Percentiles rank a stretch among this genome's conserved stretches.
phyloP scores from a whole-genome alignment of 305 asterid genomes.

The Ajuga reptans region DNA sequence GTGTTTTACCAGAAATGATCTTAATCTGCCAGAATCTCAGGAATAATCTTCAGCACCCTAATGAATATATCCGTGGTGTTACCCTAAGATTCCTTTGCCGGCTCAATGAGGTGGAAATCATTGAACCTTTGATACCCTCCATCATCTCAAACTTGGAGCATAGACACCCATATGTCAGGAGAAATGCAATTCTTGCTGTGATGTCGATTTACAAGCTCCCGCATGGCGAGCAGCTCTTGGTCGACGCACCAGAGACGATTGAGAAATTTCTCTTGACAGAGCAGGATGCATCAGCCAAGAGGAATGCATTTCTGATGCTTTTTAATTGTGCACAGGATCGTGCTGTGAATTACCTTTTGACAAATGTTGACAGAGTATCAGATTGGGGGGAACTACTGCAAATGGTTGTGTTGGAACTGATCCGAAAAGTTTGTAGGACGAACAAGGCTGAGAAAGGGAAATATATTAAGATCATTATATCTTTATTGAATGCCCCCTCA shows the following conservation, averaged over 20 bases:
- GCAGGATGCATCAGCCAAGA: constrained; percentile 88
- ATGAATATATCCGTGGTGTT: constrained; percentile 93
- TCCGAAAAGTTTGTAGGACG: constrained; percentile 86
- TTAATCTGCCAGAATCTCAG: constrained; percentile 85
- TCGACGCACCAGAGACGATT: constrained; percentile 95
- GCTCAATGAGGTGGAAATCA: constrained; percentile 74
- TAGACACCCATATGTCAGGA: constrained; percentile 75
- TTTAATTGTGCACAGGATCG: constrained; percentile 88
- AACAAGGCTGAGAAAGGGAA: constrained; percentile 90
- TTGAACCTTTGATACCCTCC: constrained; percentile 91
- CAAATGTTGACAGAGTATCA: constrained; percentile 74
- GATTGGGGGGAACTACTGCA: constrained; percentile 94
- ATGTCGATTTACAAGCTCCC: constrained; percentile 92
- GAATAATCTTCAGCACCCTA: constrained; percentile 84
- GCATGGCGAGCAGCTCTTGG: constrained; percentile 85
- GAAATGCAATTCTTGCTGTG: constrained; percentile 88
- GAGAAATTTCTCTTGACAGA: constrained; percentile 81
- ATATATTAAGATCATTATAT: constrained; percentile 85
- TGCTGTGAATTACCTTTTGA: constrained; percentile 78
- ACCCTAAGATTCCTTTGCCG: constrained; percentile 94
- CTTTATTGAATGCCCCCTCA: constrained; percentile 74
- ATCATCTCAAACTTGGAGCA: constrained; percentile 85
- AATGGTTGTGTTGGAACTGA: constrained; percentile 92
- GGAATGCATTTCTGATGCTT: constrained; percentile 97
- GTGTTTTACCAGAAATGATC: constrained; percentile 86